phyloP scores from a whole-genome alignment of 176 grass and related monocot species.

The Alloteropsis semialata region DNA sequence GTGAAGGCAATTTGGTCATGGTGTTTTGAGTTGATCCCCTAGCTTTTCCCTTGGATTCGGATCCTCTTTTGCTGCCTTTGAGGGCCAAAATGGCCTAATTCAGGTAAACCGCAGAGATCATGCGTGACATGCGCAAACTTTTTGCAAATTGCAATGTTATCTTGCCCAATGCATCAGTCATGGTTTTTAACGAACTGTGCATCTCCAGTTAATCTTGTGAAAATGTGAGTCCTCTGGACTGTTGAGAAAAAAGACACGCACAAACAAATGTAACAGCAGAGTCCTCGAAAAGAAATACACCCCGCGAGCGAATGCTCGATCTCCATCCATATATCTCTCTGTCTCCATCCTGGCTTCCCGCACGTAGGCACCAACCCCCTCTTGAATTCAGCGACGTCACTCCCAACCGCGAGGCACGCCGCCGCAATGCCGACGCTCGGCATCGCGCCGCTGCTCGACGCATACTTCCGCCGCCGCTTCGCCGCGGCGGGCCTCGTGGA shows the following conservation, averaged over 20 bases:
- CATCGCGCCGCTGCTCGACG: conserved; percentile 44
- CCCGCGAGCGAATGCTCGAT: too few species aligned
- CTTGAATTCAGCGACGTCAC: neutral
- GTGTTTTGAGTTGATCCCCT: too few species aligned
- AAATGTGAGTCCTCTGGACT: neutral
- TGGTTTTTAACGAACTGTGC: too few species aligned
- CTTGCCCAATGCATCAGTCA: neutral
- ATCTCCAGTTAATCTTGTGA: neutral
- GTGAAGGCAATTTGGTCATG: too few species aligned
- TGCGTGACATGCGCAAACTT: neutral
- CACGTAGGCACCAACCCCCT: neutral
- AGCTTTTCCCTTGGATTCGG: too few species aligned
- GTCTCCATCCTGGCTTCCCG: neutral
- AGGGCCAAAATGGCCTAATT: neutral
- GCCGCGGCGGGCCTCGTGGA: conserved; percentile 52
- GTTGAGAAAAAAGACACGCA: neutral
- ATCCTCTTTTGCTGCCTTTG: neutral
- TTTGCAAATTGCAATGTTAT: neutral
- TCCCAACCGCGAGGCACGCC: neutral
- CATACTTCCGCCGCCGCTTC: conserved; percentile 54
- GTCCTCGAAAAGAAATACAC: neutral
- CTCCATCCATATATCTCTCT: neutral
- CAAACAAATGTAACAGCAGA: neutral
- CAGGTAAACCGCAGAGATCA: neutral
- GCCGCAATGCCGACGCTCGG: conserved; percentile 31